These are phyloP conservation scores for Pichia sp. DNA, from an alignment of 1,139 yeast genomes.

Conservation along the genomic window DNA sequence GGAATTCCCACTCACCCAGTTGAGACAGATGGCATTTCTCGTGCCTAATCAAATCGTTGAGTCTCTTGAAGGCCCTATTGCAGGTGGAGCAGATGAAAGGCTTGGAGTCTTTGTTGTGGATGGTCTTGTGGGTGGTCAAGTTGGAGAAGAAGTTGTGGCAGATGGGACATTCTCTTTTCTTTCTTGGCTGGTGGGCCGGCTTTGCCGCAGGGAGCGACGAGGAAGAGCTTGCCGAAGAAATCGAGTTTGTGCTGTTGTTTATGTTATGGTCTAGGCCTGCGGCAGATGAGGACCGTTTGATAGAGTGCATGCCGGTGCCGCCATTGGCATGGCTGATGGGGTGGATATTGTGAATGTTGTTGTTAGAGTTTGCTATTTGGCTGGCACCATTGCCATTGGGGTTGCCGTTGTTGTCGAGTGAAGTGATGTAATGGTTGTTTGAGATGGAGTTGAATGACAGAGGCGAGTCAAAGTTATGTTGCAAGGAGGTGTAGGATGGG, in stretches of 20 bases:
- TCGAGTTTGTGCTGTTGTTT: neutral
- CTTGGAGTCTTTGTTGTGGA: constrained; percentile 71
- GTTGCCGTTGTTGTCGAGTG: neutral
- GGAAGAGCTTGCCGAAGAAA: neutral
- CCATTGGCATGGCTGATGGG: neutral
- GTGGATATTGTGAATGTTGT: neutral
- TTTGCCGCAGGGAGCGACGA: neutral
- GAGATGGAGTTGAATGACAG: neutral
- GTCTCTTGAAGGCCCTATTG: constrained; percentile 79
- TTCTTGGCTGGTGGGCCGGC: constrained; percentile 34
- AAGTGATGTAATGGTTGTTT: neutral
- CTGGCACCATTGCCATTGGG: neutral
- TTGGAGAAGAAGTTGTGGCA: constrained; percentile 75
- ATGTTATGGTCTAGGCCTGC: neutral
- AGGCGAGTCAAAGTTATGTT: constrained; percentile 3
- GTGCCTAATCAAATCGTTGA: constrained; percentile 81
- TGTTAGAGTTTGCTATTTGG: neutral
- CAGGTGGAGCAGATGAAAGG: constrained; percentile 79
- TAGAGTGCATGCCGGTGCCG: neutral
- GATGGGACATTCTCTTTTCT: constrained; percentile 80
- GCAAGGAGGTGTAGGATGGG: constrained; percentile 1
- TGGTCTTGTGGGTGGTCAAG: constrained; percentile 79
- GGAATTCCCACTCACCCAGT: constrained; percentile 49
- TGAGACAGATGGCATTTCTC: constrained; percentile 80
- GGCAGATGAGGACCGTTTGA: neutral